Percentiles rank a stretch among this genome's conserved stretches.
phyloP scores from a whole-genome alignment of 106 monocot genomes.

The Agapanthus africanus region DNA sequence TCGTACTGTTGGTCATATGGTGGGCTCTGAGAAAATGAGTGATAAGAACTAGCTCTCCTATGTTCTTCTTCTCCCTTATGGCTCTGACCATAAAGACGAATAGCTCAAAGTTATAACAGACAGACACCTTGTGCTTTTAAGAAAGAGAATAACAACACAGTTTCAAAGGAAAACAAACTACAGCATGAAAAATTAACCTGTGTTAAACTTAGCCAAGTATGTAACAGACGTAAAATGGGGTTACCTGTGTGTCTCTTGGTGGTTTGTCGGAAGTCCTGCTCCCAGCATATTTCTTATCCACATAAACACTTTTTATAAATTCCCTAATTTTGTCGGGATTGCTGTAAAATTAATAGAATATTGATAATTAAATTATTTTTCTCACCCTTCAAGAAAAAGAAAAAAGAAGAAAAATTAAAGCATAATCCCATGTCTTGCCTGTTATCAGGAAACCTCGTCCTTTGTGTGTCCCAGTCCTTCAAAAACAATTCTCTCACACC shows the following conservation, averaged over 20 bases:
- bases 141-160: background rate
- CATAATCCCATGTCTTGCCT: constrained; percentile 27
- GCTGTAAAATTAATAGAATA: constrained; percentile 39
- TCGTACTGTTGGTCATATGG: constrained; percentile 73
- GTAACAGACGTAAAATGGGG: background rate
- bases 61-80: constrained; percentile 36
- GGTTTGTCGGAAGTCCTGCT: constrained; percentile 64
- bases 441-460: constrained; percentile 54
- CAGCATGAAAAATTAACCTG: background rate
- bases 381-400: too few species aligned
- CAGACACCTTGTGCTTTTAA: background rate
- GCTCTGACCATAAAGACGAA: constrained; percentile 20
- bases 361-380: background rate
- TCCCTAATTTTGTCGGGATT: constrained; percentile 80
- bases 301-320: constrained; percentile 89
- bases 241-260: constrained; percentile 74
- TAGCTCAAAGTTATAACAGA: background rate
- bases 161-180: background rate
- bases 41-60: constrained; percentile 70
- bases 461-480: constrained; percentile 49
- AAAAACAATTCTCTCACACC: constrained; percentile 53
- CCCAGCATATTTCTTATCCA: constrained; percentile 80
- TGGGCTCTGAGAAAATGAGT: constrained; percentile 69
- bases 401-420: background rate
- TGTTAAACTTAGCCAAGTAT: background rate